These are phyloP conservation scores for Melanomma pulvis-pyrius DNA, from an alignment of 495 filamentous ascomycete species.

Conservation along the genomic window DNA sequence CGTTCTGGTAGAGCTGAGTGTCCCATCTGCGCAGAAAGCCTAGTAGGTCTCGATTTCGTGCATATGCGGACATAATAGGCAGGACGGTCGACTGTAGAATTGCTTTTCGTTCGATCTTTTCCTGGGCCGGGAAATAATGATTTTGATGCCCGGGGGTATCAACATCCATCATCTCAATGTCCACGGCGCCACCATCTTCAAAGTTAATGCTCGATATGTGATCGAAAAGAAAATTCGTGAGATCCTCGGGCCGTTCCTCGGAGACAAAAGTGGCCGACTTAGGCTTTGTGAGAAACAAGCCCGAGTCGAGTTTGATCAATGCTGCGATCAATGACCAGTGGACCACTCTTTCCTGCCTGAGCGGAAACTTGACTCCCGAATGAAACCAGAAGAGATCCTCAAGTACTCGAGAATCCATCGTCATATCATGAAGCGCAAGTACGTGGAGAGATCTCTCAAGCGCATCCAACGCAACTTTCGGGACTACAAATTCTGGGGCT, in stretches of 20 bases:
- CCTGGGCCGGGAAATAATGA: too few relatives aligned
- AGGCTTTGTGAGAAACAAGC: slow-evolving; percentile 20
- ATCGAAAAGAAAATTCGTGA: slow-evolving; percentile 25
- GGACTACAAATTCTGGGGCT: slow-evolving; percentile 2
- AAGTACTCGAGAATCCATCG: slow-evolving; percentile 18
- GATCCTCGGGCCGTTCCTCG: slow-evolving; percentile 12
- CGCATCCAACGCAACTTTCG: slow-evolving; percentile 10
- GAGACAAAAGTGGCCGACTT: background rate
- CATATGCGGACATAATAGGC: slow-evolving; percentile 65
- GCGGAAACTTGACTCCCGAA: slow-evolving; percentile 23
- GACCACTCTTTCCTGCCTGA: slow-evolving; percentile 4
- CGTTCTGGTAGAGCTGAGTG: slow-evolving; percentile 52
- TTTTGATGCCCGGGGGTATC: background rate
- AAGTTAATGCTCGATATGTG: slow-evolving; percentile 14
- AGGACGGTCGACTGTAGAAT: slow-evolving; percentile 44
- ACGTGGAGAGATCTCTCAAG: slow-evolving; percentile 13
- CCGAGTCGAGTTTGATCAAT: slow-evolving; percentile 23
- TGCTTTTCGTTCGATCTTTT: background rate
- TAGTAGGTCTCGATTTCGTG: slow-evolving; percentile 64
- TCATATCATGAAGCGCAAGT: slow-evolving; percentile 10
- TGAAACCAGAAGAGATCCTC: slow-evolving; percentile 33
- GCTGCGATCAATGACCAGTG: slow-evolving; percentile 32
- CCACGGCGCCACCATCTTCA: background rate
- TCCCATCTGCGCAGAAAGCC: slow-evolving; percentile 71
- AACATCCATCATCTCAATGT: background rate